These are phyloP conservation scores for Mixia osmundae DNA, from an alignment of 1,284 basidiomycete genomes.

Conservation along the genomic window DNA sequence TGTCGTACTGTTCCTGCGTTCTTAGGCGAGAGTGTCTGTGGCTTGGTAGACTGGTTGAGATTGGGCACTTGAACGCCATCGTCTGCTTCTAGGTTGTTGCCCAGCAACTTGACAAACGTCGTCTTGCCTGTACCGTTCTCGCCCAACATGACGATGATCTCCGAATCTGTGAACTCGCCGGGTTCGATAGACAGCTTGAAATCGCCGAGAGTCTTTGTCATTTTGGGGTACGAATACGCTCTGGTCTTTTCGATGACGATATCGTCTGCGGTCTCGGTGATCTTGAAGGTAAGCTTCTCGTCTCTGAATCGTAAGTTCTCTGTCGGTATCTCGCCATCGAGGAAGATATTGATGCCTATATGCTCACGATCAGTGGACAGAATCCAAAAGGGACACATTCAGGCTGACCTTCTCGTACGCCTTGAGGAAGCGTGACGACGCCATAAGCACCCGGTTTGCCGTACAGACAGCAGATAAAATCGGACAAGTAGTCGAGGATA, in stretches of 20 bases:
- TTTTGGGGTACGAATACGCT: constrained; percentile 67
- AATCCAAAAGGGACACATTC: not conserved
- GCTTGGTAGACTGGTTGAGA: constrained; percentile 70
- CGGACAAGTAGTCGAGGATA: constrained; percentile 85
- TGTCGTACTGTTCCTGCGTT: constrained; percentile 82
- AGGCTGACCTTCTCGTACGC: constrained; percentile 66
- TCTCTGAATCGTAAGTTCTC: constrained; percentile 92
- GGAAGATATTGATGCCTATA: constrained; percentile 85
- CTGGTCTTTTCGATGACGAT: constrained; percentile 54
- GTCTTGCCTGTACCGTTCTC: constrained; percentile 95
- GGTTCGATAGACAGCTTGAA: constrained; percentile 79
- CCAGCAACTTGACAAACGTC: constrained; percentile 76
- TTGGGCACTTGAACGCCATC: constrained; percentile 51
- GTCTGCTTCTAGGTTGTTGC: constrained; percentile 64
- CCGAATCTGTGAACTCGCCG: constrained; percentile 79
- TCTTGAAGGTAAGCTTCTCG: constrained; percentile 82
- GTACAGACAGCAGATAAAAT: constrained; percentile 89
- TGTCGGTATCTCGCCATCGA: constrained; percentile 93
- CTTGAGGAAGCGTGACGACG: constrained; percentile 91
- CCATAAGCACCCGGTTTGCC: constrained; percentile 92
- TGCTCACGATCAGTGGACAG: not conserved
- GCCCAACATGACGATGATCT: constrained; percentile 90
- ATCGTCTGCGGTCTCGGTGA: constrained; percentile 82
- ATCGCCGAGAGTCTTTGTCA: constrained; percentile 78
- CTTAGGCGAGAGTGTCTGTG: constrained; percentile 84